Evolutionary conservation across 2,329 filamentous ascomycete genomes (phyloP).

Genomic region (Aspergillus caelatus): DNA sequence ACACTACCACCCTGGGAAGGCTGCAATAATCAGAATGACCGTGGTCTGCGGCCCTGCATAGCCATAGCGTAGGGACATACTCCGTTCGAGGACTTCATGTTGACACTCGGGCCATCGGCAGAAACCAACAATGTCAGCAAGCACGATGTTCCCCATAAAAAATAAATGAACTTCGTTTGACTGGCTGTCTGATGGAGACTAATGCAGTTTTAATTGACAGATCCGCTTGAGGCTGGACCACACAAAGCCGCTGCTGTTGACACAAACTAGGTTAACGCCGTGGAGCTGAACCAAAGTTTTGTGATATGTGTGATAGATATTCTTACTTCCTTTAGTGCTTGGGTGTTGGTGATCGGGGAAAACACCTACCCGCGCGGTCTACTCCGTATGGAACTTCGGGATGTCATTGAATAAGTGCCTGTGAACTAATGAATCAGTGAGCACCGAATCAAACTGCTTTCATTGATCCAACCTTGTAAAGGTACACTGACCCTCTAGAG

Average conservation of each 20-base stretch:
- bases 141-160: neutral
- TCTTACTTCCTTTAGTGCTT: neutral
- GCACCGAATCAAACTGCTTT: neutral
- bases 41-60: neutral
- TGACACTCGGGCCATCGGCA: neutral
- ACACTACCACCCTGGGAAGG: neutral
- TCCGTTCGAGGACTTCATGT: neutral
- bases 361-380: neutral
- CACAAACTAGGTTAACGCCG: neutral
- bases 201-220: neutral
- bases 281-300: neutral
- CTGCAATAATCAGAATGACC: neutral
- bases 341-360: neutral
- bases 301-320: neutral
- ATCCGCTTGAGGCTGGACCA: slow-evolving; percentile 4
- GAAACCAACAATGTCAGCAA: neutral
- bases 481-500: neutral
- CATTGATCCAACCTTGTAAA: neutral
- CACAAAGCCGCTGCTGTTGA: neutral
- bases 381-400: neutral
- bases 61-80: neutral
- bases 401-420: neutral
- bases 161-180: neutral
- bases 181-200: neutral
- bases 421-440: neutral